Percentiles rank a stretch among this genome's conserved stretches.
Conservation (phyloP, 306 rosid genomes). For the Casuarina equisetifolia region DNA sequence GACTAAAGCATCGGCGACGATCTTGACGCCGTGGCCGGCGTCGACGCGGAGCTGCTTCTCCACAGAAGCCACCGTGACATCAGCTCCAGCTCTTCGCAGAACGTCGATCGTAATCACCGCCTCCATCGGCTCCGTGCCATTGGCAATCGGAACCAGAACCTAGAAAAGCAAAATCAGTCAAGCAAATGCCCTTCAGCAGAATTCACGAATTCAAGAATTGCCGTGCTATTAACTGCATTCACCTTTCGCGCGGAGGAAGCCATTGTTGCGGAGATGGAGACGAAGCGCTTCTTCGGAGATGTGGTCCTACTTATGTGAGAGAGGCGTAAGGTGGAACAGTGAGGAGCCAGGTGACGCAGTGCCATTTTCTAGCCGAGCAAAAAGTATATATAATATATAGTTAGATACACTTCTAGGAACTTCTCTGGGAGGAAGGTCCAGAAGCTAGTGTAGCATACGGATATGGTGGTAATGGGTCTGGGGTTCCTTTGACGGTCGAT, state of each 20-base stretch:
- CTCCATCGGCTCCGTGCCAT: slow-evolving; percentile 88
- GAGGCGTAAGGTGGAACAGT: slow-evolving; percentile 17
- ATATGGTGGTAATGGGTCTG: not conserved
- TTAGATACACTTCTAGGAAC: no score
- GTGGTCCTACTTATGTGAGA: slow-evolving; percentile 18
- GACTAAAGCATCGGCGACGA: slow-evolving; percentile 70
- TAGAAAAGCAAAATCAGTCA: slow-evolving; percentile 7
- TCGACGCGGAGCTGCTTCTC: slow-evolving; percentile 57
- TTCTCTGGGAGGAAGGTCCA: not conserved
- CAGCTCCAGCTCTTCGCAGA: slow-evolving; percentile 89
- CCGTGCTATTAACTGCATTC: not conserved
- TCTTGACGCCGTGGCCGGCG: slow-evolving; percentile 68
- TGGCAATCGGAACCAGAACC: slow-evolving; percentile 87
- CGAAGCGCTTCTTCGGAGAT: slow-evolving; percentile 18
- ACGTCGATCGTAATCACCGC: slow-evolving; percentile 83
- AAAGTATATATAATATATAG: not conserved
- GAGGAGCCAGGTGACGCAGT: slow-evolving; percentile 26
- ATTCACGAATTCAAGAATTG: slow-evolving; percentile 9
- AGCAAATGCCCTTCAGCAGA: not conserved
- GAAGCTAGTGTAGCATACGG: not conserved
- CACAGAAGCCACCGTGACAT: slow-evolving; percentile 81
- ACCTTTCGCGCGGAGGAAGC: slow-evolving; percentile 35
- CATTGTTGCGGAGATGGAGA: slow-evolving; percentile 43
- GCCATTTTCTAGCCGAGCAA: slow-evolving; percentile 35
- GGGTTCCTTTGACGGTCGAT: not conserved